These are phyloP conservation scores for Lipomyces yamadae DNA, from an alignment of 805 yeast species.

Conservation along the genomic window DNA sequence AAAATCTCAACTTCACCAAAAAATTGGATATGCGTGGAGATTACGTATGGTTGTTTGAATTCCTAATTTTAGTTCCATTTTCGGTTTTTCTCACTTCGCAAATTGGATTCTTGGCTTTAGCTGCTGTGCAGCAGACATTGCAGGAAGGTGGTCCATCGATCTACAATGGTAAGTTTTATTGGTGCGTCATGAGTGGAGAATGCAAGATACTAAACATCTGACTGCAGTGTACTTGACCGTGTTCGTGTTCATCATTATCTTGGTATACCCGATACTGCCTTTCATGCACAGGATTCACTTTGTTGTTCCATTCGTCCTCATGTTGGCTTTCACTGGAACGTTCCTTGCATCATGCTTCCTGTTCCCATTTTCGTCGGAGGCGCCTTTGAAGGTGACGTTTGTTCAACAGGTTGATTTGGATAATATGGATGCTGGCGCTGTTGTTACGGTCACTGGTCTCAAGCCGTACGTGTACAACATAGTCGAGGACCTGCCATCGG, in stretches of 20 bases:
- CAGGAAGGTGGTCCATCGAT: slow-evolving; percentile 59
- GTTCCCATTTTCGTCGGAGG: slow-evolving; percentile 62
- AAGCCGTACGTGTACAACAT: slow-evolving; percentile 58
- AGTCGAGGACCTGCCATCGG: slow-evolving; percentile 67
- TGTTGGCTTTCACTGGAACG: slow-evolving; percentile 36
- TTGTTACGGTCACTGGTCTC: slow-evolving; percentile 52
- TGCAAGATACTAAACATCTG: not conserved
- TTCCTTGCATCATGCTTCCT: slow-evolving; percentile 41
- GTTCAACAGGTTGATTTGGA: slow-evolving; percentile 63
- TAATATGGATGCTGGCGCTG: slow-evolving; percentile 38
- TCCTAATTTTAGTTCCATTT: slow-evolving; percentile 67
- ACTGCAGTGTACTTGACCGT: slow-evolving; percentile 27
- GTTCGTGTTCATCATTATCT: slow-evolving; percentile 40
- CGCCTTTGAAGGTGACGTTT: slow-evolving; percentile 76
- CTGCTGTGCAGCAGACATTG: slow-evolving; percentile 70
- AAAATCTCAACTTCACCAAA: slow-evolving; percentile 47
- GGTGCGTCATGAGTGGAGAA: not conserved
- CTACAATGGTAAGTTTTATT: slow-evolving; percentile 25
- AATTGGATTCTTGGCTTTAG: slow-evolving; percentile 60
- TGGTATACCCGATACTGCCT: slow-evolving; percentile 46
- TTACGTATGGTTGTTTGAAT: slow-evolving; percentile 85
- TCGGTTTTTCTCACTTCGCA: slow-evolving; percentile 60
- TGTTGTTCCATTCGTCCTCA: slow-evolving; percentile 33
- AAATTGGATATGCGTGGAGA: slow-evolving; percentile 51
- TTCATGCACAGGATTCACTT: slow-evolving; percentile 35